Percentiles rank a stretch among this genome's conserved stretches.
Evolutionary conservation across 192 early-diverging fungal genomes (phyloP).

Genomic region (Paraglomus occultum): DNA sequence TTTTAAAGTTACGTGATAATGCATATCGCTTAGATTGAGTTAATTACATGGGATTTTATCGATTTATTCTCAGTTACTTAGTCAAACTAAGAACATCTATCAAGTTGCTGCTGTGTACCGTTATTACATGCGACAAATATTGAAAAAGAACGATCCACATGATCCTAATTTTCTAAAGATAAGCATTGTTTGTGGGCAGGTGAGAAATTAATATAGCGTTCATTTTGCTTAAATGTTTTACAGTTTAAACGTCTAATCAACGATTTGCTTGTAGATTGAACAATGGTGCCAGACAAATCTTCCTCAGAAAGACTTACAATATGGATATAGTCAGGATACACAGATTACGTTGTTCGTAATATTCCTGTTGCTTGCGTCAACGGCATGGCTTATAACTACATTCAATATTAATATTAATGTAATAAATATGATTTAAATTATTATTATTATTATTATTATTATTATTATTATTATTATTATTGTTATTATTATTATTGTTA

Average conservation of each 20-base stretch:
- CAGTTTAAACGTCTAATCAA: background rate
- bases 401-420: too few relatives aligned
- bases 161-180: constrained; percentile 62
- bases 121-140: constrained; percentile 52
- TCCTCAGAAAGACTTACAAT: too few relatives aligned
- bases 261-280: constrained; percentile 3
- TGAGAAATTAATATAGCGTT: background rate
- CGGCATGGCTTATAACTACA: too few relatives aligned
- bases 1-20: background rate
- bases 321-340: too few relatives aligned
- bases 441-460: too few relatives aligned
- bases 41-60: background rate
- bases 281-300: constrained; percentile 5
- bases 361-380: too few relatives aligned
- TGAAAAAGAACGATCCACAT: constrained; percentile 50
- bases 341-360: too few relatives aligned
- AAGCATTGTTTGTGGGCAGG: constrained; percentile 15
- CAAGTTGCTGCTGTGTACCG: constrained; percentile 58
- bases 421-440: too few relatives aligned
- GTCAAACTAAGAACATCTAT: constrained; percentile 49
- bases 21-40: background rate
- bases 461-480: too few relatives aligned
- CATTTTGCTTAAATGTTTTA: background rate
- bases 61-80: constrained; percentile 45
- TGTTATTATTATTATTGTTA: too few relatives aligned